A percentile compares a stretch with the other conserved stretches of the same genome.
These are phyloP conservation scores for Xylaria arbuscula DNA, from an alignment of 2,329 filamentous ascomycete species.

Conservation along the genomic window DNA sequence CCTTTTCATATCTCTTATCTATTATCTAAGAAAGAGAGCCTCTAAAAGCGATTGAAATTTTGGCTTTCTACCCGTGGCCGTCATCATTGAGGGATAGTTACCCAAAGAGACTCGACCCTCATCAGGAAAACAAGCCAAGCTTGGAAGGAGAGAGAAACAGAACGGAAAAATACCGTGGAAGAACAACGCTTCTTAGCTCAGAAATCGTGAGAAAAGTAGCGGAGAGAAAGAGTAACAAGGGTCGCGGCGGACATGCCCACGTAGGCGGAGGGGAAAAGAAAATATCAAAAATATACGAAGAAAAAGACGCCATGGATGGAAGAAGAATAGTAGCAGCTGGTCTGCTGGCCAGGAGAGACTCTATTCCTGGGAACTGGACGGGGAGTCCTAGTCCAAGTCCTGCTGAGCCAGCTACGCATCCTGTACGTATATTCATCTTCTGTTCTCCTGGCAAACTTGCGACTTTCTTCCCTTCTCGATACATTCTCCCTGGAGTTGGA, in stretches of 20 bases:
- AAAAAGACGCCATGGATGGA: background rate
- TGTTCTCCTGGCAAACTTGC: no score
- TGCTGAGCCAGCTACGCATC: constrained; percentile 4
- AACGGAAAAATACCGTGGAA: constrained; percentile 2
- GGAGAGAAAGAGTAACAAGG: background rate
- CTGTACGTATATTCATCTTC: constrained; percentile 23
- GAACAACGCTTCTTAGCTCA: background rate
- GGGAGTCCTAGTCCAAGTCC: constrained; percentile 24
- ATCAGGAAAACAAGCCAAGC: background rate
- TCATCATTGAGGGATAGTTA: background rate
- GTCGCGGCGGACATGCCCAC: background rate
- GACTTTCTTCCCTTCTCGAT: no score
- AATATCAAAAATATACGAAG: background rate
- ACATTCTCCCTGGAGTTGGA: background rate
- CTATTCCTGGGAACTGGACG: constrained; percentile 34
- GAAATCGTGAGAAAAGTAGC: constrained; percentile 1
- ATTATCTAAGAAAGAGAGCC: background rate
- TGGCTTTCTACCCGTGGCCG: background rate
- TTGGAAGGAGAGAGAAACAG: background rate
- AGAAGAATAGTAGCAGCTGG: background rate
- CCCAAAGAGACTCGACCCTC: background rate
- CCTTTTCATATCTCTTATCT: background rate
- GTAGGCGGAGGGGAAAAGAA: background rate
- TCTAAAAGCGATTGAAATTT: background rate
- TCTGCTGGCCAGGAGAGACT: constrained; percentile 26